phyloP scores from a whole-genome alignment of 495 filamentous ascomycete genomes.

The Aspergillus campestris region DNA sequence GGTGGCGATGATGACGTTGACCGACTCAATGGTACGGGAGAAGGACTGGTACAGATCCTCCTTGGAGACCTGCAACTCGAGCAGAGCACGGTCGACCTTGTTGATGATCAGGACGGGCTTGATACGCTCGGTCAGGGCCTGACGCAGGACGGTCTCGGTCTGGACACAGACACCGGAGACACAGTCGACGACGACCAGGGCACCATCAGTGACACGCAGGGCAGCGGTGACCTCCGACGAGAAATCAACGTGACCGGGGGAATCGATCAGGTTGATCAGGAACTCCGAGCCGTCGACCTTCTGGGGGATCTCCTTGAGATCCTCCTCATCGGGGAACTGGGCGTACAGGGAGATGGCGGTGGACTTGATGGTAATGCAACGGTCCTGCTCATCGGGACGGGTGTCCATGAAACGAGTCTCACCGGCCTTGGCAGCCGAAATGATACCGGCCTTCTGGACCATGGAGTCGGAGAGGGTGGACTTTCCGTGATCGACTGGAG shows the following conservation, averaged over 20 bases:
- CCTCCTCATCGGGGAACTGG: slow-evolving; percentile 68
- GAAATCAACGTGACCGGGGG: slow-evolving; percentile 99
- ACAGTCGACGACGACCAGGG: slow-evolving; percentile 98
- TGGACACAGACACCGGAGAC: slow-evolving; percentile 98
- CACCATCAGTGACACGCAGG: slow-evolving; percentile 99
- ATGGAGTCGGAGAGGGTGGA: slow-evolving; percentile 98
- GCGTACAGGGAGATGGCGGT: slow-evolving; percentile 99
- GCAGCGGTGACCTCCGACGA: slow-evolving; percentile 99
- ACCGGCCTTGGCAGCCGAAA: slow-evolving; percentile 95
- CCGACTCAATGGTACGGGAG: slow-evolving; percentile 97
- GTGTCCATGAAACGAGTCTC: slow-evolving; percentile 95
- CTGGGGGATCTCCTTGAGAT: slow-evolving; percentile 91
- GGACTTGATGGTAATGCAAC: slow-evolving; percentile 99
- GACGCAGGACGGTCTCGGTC: slow-evolving; percentile 98
- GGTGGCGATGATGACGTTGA: slow-evolving; percentile 98
- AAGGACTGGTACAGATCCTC: slow-evolving; percentile 99
- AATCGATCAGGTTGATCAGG: slow-evolving; percentile 99
- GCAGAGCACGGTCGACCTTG: slow-evolving; percentile 99
- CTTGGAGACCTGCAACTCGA: slow-evolving; percentile 96
- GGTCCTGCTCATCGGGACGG: slow-evolving; percentile 93
- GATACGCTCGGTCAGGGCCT: slow-evolving; percentile 99
- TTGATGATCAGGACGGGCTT: slow-evolving; percentile 99
- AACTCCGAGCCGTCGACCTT: slow-evolving; percentile 86
- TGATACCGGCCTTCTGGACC: slow-evolving; percentile 98
- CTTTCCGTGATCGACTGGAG: slow-evolving; percentile 96